Percentiles rank a stretch among this genome's conserved stretches.
Conservation (phyloP, 805 yeast genomes). For the Wickerhamomyces xylosicus region DNA sequence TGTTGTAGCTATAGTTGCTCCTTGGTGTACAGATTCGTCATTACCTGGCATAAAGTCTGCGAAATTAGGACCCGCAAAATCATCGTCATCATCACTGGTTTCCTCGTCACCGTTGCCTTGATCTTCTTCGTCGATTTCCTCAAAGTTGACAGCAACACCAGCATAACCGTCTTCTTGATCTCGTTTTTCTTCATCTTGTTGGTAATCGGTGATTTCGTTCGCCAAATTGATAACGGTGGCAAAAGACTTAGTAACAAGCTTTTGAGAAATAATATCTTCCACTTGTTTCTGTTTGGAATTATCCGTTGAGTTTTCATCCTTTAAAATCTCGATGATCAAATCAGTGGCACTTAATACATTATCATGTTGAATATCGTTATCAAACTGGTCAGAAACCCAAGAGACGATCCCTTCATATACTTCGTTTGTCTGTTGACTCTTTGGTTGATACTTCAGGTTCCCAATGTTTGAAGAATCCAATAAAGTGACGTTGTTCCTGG, state of each 20-base stretch:
- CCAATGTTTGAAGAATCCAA: conserved; percentile 29
- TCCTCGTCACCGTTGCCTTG: conserved; percentile 20
- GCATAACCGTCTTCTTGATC: conserved; percentile 29
- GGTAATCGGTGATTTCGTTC: conserved; percentile 41
- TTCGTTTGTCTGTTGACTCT: conserved; percentile 37
- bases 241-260: conserved; percentile 20
- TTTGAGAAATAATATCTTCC: conserved; percentile 33
- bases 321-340: conserved; percentile 43
- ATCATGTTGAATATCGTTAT: conserved; percentile 68
- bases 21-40: conserved; percentile 12
- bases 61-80: conserved; percentile 23
- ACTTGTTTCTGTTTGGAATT: conserved; percentile 34
- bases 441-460: conserved; percentile 52
- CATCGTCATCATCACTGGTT: conserved; percentile 20
- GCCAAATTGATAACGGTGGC: conserved; percentile 25
- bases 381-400: conserved; percentile 46
- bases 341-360: conserved; percentile 66
- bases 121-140: conserved; percentile 21
- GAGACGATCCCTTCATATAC: conserved; percentile 47
- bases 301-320: conserved; percentile 33
- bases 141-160: conserved; percentile 22
- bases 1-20: neutral
- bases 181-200: conserved; percentile 7
- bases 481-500: conserved; percentile 17
- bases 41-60: conserved; percentile 19